A percentile compares a stretch with the other conserved stretches of the same genome.
phyloP scores from a whole-genome alignment of 73 alveolate species.

The Uronychia binucleata region DNA sequence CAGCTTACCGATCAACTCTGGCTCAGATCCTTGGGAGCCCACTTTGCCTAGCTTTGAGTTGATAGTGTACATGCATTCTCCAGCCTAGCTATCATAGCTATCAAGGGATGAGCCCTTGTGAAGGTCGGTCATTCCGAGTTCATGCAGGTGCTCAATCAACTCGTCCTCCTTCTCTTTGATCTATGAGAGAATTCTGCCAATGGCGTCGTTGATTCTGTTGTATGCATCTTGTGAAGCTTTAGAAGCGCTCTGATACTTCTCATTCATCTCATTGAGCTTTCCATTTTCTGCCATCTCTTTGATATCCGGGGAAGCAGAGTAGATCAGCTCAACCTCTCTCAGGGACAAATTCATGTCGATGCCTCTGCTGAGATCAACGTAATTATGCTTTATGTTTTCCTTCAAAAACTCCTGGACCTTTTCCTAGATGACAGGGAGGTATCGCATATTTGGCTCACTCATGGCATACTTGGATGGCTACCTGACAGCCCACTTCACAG shows the following conservation, averaged over 20 bases:
- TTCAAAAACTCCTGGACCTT: constrained; percentile 16
- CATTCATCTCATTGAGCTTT: constrained; percentile 25
- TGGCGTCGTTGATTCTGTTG: neutral
- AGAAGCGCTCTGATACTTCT: neutral
- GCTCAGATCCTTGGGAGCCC: neutral
- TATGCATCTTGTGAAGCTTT: constrained; percentile 10
- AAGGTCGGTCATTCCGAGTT: constrained; percentile 19
- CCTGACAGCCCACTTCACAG: constrained; percentile 32
- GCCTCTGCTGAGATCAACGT: constrained; percentile 3
- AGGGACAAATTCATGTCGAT: constrained; percentile 17
- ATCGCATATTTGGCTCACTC: constrained; percentile 9
- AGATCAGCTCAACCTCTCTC: constrained; percentile 37
- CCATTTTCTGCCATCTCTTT: constrained; percentile 32
- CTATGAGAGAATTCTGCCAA: neutral
- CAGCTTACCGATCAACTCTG: neutral
- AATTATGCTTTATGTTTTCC: constrained; percentile 31
- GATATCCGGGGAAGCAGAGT: constrained; percentile 9
- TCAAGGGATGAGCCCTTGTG: neutral
- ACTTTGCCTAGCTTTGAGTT: neutral
- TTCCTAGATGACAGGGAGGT: neutral
- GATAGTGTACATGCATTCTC: neutral
- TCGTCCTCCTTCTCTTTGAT: constrained; percentile 26
- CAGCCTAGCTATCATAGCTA: neutral
- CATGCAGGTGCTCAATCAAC: neutral
- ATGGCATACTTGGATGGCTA: constrained; percentile 32